phyloP scores from a whole-genome alignment of 306 rosid genomes.

The Cucurbita moschata region DNA sequence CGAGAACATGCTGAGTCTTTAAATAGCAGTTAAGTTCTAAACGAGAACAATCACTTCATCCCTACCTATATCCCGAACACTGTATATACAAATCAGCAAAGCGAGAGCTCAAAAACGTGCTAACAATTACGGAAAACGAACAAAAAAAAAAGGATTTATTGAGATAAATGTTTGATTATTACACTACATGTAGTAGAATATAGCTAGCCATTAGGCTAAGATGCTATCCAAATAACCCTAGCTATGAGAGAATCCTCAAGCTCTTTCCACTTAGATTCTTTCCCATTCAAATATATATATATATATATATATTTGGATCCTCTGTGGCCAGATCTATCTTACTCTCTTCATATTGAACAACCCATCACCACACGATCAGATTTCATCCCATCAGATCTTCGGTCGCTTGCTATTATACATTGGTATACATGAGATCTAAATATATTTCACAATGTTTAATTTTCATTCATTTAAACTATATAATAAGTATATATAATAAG shows the following conservation, averaged over 20 bases:
- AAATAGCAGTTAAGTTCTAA: too few species aligned
- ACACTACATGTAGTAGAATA: background rate
- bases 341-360: background rate
- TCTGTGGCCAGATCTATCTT: background rate
- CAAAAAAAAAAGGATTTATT: background rate
- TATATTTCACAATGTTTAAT: background rate
- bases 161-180: background rate
- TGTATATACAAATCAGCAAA: too few species aligned
- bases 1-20: too few species aligned
- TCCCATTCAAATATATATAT: background rate
- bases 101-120: background rate
- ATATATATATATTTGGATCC: background rate
- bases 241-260: background rate
- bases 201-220: background rate
- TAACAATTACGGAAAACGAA: too few species aligned
- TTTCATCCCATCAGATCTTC: background rate
- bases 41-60: too few species aligned
- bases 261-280: background rate
- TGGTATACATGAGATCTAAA: background rate
- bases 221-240: conserved; percentile 5
- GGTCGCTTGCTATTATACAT: background rate
- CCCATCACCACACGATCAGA: background rate
- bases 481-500: background rate
- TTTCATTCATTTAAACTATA: background rate
- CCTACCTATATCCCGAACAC: background rate